These are phyloP conservation scores for Capsicum pubescens DNA, from an alignment of 257 asterid genomes.

Conservation along the genomic window DNA sequence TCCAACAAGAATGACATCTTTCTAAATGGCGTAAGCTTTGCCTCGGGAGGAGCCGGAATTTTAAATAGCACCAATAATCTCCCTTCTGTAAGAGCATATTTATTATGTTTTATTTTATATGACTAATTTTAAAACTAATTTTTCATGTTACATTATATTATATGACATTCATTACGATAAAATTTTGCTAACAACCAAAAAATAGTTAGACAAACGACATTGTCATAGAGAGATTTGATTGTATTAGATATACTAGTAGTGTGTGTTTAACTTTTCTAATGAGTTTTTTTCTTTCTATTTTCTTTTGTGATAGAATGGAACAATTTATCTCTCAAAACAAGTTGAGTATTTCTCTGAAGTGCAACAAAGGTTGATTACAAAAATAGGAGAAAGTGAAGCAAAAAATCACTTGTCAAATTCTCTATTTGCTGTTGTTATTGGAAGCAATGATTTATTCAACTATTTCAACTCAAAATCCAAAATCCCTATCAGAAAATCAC, in stretches of 20 bases:
- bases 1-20: neutral
- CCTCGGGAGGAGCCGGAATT: conserved; percentile 30
- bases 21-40: conserved; percentile 18
- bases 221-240: fast-evolving
- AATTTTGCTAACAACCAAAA: neutral
- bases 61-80: conserved; percentile 21
- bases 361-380: conserved; percentile 44
- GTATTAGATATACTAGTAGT: neutral
- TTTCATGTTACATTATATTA: neutral
- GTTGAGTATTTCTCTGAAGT: conserved; percentile 53
- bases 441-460: conserved; percentile 72
- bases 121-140: too few relatives aligned
- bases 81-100: neutral
- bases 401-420: conserved; percentile 61
- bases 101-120: neutral
- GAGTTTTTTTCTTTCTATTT: neutral
- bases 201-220: neutral
- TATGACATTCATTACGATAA: neutral
- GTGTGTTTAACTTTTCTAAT: neutral
- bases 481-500: conserved; percentile 31
- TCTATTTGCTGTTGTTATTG: conserved; percentile 65
- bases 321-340: conserved; percentile 53
- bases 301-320: conserved; percentile 35
- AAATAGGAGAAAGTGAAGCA: conserved; percentile 43
- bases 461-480: conserved; percentile 42